Conservation (phyloP, 164 flowering plant genomes). For the Vitis amurensis region DNA sequence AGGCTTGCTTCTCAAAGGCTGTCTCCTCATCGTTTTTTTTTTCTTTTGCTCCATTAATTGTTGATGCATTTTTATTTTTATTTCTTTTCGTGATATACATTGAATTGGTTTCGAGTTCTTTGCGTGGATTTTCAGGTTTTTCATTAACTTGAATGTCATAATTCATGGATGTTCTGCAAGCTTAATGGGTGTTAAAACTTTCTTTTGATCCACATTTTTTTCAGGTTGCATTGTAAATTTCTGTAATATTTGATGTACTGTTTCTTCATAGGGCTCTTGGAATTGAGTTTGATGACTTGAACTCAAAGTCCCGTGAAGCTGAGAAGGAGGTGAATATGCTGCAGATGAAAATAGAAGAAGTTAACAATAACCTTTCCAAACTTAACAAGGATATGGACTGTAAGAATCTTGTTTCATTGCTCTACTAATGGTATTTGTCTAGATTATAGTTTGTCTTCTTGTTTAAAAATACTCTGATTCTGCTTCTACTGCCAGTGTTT, state of each 20-base stretch:
- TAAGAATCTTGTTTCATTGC: conserved; percentile 32
- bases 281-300: conserved; percentile 76
- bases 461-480: too few relatives aligned
- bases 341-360: conserved; percentile 81
- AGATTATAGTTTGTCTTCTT: neutral
- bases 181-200: too few relatives aligned
- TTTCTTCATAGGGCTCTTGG: conserved; percentile 49
- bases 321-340: conserved; percentile 80
- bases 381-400: conserved; percentile 77
- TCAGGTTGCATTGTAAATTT: conserved; percentile 3
- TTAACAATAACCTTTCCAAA: conserved; percentile 51
- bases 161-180: too few relatives aligned
- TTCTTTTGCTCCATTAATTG: too few relatives aligned
- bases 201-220: neutral
- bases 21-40: too few relatives aligned
- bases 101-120: too few relatives aligned
- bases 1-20: too few relatives aligned
- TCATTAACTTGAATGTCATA: too few relatives aligned
- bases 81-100: too few relatives aligned
- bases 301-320: conserved; percentile 73
- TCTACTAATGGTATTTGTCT: neutral
- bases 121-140: too few relatives aligned
- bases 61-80: too few relatives aligned
- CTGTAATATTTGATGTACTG: neutral
- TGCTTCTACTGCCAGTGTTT: too few relatives aligned